A percentile compares a stretch with the other conserved stretches of the same genome.
phyloP scores from a whole-genome alignment of 2,329 filamentous ascomycete species.

The Neopestalotiopsis clavispora region DNA sequence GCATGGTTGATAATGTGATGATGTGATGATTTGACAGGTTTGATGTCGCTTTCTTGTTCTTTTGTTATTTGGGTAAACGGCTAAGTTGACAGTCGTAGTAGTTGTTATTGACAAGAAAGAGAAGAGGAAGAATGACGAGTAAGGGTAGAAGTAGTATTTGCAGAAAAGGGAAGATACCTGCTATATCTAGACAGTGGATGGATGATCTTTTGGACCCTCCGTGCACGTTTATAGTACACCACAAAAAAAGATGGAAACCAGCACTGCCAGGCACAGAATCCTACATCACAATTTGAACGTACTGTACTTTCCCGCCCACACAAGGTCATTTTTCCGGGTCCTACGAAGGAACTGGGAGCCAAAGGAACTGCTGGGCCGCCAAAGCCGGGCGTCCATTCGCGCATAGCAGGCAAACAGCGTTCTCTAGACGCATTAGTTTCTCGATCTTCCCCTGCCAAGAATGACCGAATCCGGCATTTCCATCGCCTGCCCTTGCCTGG shows the following conservation, averaged over 20 bases:
- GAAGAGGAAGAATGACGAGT: neutral
- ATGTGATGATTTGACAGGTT: neutral
- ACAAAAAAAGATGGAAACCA: neutral
- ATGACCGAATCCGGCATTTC: constrained; percentile 17
- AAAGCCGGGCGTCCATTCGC: neutral
- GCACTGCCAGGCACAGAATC: neutral
- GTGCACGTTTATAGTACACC: neutral
- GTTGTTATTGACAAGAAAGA: neutral
- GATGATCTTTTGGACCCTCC: neutral
- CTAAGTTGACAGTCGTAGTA: neutral
- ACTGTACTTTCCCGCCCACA: neutral
- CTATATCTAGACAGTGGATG: constrained; percentile 6
- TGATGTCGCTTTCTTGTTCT: neutral
- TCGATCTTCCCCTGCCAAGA: constrained; percentile 28
- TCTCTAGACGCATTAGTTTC: neutral
- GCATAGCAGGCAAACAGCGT: neutral
- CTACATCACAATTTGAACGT: neutral
- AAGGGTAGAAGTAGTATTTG: neutral
- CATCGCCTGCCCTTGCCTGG: neutral
- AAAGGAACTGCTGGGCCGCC: too few relatives aligned
- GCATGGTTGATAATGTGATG: constrained; percentile 25
- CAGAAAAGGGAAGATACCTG: constrained; percentile 10
- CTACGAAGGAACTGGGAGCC: neutral
- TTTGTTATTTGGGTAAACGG: neutral
- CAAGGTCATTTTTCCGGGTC: neutral